Percentiles rank a stretch among this genome's conserved stretches.
These are phyloP conservation scores for Kwoniella bestiolae DNA, from an alignment of 768 basidiomycete species.

Conservation along the genomic window DNA sequence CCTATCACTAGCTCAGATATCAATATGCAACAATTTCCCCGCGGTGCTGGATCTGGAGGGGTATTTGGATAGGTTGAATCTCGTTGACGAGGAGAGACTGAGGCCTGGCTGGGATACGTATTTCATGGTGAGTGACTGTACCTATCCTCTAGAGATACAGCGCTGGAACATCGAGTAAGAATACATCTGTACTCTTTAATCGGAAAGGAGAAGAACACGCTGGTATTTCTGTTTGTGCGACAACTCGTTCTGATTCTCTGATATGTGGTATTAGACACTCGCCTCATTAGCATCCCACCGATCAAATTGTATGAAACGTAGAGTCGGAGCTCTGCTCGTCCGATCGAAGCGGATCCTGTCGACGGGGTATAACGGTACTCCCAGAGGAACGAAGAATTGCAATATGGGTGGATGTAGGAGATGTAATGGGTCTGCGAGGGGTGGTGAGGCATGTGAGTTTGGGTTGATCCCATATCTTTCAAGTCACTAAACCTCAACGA, in stretches of 20 bases:
- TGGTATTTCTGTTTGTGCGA: neutral
- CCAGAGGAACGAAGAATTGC: slow-evolving; percentile 86
- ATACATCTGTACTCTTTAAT: too few species aligned
- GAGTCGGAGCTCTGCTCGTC: slow-evolving; percentile 92
- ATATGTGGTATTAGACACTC: slow-evolving; percentile 65
- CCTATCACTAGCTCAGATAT: slow-evolving; percentile 47
- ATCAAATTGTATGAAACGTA: slow-evolving; percentile 95
- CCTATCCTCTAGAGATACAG: too few species aligned
- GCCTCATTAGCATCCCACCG: slow-evolving; percentile 80
- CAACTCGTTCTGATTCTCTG: neutral
- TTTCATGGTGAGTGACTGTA: slow-evolving; percentile 74
- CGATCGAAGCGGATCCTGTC: slow-evolving; percentile 63
- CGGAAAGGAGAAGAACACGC: neutral
- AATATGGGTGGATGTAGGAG: slow-evolving; percentile 84
- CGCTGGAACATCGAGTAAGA: too few species aligned
- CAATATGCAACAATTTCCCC: slow-evolving; percentile 54
- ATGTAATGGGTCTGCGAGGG: slow-evolving; percentile 66
- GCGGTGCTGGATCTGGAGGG: slow-evolving; percentile 60
- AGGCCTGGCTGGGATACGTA: slow-evolving; percentile 94
- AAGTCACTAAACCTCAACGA: too few species aligned
- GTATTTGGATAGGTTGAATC: slow-evolving; percentile 71
- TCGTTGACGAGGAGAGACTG: slow-evolving; percentile 73
- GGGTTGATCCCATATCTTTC: too few species aligned
- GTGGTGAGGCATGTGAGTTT: slow-evolving; percentile 59
- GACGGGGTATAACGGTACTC: slow-evolving; percentile 87